Evolutionary conservation across 2,329 filamentous ascomycete genomes (phyloP), one percentile per base, ranked within the genome.

Genomic region (Neocucurbitaria cava): DNA sequence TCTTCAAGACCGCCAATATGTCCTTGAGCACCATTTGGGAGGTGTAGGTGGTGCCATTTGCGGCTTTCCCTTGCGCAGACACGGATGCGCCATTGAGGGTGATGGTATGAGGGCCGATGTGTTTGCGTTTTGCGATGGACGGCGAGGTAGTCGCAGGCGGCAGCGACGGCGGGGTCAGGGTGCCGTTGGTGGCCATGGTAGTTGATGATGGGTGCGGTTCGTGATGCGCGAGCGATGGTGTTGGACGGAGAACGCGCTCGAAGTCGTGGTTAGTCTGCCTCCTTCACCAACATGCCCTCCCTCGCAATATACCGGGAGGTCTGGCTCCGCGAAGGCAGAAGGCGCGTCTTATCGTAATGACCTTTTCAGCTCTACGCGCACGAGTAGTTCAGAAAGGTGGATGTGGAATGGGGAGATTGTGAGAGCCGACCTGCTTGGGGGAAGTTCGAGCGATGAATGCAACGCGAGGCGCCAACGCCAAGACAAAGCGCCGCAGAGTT

Each of bases 71-170:
- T 45, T 56, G 49, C 54, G 59, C 65, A 51, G 65, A 49, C 46
- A 57, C 33, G 35, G 69, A 65, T 61, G 68, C 66, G 68, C 69
- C 70, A 53, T 73, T 68, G 58, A 65, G 50, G 39, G 64, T 53
- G 52, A 64, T 59, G 31, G 66, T 56, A 42, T 65, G 63, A 44
- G 71, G 73, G 31, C 73, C 70, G 35, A 74, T 75, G 53, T 78
- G 79, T 71, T 82, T 82, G 41, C 80, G 78, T 66, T 82, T 82
- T 54, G 73, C 69, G 36, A 62, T 36, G 15, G 70, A 65, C 7
- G 70, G 72, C 52, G 72, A 75, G 36, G 62, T 35, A 52, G 69
- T 52, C 46, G 65, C 61, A 24, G 65, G 62, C 21, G 68, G 65
- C 39, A 65, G 69, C 46, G 67, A 65, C 20, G 71, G 69, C 52